Conservation (phyloP, 2,329 filamentous ascomycete genomes). For the Alternaria triticimaculans region DNA sequence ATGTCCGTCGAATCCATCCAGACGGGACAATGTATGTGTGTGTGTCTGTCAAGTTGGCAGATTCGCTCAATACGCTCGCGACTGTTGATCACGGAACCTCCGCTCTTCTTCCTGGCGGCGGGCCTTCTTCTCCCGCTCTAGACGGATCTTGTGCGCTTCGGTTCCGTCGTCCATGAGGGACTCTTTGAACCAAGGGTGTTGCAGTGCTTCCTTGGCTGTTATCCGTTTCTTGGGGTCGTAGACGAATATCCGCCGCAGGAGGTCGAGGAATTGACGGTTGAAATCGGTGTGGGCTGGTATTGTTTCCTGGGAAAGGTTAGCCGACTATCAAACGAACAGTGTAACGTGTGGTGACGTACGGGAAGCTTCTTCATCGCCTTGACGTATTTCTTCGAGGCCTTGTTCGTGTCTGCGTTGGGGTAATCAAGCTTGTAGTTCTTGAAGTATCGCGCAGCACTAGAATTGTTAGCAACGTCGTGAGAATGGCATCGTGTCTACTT, state of each 20-base stretch:
- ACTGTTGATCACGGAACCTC: slow-evolving; percentile 32
- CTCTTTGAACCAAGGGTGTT: slow-evolving; percentile 72
- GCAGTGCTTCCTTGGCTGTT: slow-evolving; percentile 68
- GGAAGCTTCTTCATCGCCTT: slow-evolving; percentile 70
- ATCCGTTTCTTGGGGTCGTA: slow-evolving; percentile 71
- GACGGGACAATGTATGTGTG: not conserved
- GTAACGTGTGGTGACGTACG: slow-evolving; percentile 50
- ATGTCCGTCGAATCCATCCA: not conserved
- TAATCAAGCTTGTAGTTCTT: slow-evolving; percentile 65
- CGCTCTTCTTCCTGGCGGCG: slow-evolving; percentile 42
- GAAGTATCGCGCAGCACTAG: slow-evolving; percentile 58
- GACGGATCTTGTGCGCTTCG: slow-evolving; percentile 65
- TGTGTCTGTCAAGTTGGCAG: not conserved
- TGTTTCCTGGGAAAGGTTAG: slow-evolving; percentile 59
- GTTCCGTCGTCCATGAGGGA: slow-evolving; percentile 70
- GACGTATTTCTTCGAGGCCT: slow-evolving; percentile 70
- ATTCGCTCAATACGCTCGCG: slow-evolving; percentile 28
- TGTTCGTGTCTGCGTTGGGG: slow-evolving; percentile 67
- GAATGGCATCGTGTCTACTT: slow-evolving; percentile 36
- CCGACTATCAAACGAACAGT: no score
- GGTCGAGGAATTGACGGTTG: slow-evolving; percentile 68
- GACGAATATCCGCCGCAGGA: slow-evolving; percentile 68
- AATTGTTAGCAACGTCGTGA: slow-evolving; percentile 36
- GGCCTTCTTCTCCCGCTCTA: slow-evolving; percentile 50
- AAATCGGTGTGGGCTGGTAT: slow-evolving; percentile 66